Percentiles rank a stretch among this genome's conserved stretches.
These are phyloP conservation scores for Annulohypoxylon nitens DNA, from an alignment of 495 filamentous ascomycete species.

Conservation along the genomic window DNA sequence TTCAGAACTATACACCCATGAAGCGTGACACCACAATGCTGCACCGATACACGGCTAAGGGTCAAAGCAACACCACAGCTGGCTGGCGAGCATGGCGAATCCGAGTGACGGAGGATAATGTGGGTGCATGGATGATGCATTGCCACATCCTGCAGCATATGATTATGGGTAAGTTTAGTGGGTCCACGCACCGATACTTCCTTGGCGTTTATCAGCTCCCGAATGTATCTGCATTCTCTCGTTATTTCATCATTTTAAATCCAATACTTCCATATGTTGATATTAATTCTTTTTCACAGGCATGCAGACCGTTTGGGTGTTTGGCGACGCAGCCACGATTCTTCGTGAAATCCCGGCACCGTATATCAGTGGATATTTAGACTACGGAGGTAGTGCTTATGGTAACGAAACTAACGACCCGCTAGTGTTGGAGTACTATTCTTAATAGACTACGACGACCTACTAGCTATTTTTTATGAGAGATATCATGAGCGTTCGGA, in stretches of 20 bases:
- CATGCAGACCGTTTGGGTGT: constrained; percentile 68
- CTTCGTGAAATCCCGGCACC: constrained; percentile 54
- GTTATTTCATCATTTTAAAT: not conserved
- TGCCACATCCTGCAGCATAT: constrained; percentile 72
- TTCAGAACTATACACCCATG: constrained; percentile 59
- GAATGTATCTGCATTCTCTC: not conserved
- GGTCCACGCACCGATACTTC: not conserved
- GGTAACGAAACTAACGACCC: constrained; percentile 60
- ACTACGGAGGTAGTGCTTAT: constrained; percentile 63
- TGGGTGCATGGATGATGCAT: constrained; percentile 74
- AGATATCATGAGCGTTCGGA: constrained; percentile 33
- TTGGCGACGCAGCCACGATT: constrained; percentile 62
- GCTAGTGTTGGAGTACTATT: constrained; percentile 47
- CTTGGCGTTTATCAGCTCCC: not conserved
- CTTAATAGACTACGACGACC: constrained; percentile 13
- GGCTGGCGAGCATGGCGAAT: constrained; percentile 73
- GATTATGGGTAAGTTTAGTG: constrained; percentile 58
- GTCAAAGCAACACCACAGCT: constrained; percentile 54
- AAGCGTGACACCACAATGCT: constrained; percentile 69
- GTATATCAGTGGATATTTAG: constrained; percentile 62
- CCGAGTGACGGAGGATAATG: constrained; percentile 57
- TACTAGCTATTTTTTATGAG: constrained; percentile 17
- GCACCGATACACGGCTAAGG: constrained; percentile 59
- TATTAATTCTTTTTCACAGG: constrained; percentile 35
- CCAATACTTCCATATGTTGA: constrained; percentile 12